These are phyloP conservation scores for Agaricus blazei DNA, from an alignment of 768 basidiomycete genomes.

Conservation along the genomic window DNA sequence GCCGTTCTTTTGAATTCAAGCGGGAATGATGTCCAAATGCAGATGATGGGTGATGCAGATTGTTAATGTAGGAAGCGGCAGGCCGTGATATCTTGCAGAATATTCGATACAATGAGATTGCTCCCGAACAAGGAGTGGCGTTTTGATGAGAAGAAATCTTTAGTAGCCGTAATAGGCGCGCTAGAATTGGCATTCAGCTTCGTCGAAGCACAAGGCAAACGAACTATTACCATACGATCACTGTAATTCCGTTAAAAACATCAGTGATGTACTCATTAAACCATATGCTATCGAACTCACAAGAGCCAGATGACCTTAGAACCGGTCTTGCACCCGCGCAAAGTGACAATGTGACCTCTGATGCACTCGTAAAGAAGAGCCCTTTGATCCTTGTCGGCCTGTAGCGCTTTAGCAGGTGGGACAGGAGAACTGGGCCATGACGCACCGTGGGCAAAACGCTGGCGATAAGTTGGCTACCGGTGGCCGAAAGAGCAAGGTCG, in stretches of 20 bases:
- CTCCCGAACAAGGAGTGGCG: neutral
- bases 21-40: slow-evolving; percentile 8
- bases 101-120: slow-evolving; percentile 9
- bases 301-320: slow-evolving; percentile 93
- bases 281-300: slow-evolving; percentile 24
- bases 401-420: slow-evolving; percentile 8
- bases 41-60: slow-evolving; percentile 11
- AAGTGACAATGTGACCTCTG: slow-evolving; percentile 80
- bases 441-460: slow-evolving; percentile 73
- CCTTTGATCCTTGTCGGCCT: slow-evolving; percentile 88
- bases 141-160: slow-evolving; percentile 1
- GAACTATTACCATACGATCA: slow-evolving; percentile 33
- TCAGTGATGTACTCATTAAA: neutral
- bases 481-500: slow-evolving; percentile 77
- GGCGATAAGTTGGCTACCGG: slow-evolving; percentile 83
- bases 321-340: slow-evolving; percentile 88
- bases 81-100: slow-evolving; percentile 10
- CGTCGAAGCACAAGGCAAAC: slow-evolving; percentile 1
- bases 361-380: slow-evolving; percentile 81
- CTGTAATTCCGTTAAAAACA: slow-evolving; percentile 15
- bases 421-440: slow-evolving; percentile 1
- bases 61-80: slow-evolving; percentile 3
- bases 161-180: slow-evolving; percentile 43
- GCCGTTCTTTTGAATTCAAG: slow-evolving; percentile 4
- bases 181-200: slow-evolving; percentile 15